Evolutionary conservation across 2,329 filamentous ascomycete genomes (phyloP).

Genomic region (Rutstroemia sydowiana): DNA sequence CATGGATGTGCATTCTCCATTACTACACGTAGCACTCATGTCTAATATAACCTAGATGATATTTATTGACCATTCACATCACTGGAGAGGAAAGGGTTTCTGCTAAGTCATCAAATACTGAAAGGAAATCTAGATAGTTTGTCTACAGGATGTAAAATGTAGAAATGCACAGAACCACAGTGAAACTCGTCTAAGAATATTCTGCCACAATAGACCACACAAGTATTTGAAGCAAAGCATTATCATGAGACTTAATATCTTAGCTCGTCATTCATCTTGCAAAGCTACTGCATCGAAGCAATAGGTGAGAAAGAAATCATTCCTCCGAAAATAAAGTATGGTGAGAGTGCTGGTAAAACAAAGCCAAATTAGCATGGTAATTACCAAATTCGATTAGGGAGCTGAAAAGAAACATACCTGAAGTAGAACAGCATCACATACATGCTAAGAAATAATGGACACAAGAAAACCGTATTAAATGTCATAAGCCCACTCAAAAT

Average conservation of each 20-base stretch:
- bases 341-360: background rate
- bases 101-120: background rate
- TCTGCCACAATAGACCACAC: too few relatives aligned
- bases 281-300: background rate
- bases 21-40: too few relatives aligned
- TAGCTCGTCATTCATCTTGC: background rate
- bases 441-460: background rate
- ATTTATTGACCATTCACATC: background rate
- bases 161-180: background rate
- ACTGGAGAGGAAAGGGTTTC: background rate
- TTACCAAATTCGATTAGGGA: background rate
- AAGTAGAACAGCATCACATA: background rate
- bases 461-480: background rate
- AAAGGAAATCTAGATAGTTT: background rate
- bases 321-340: background rate
- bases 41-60: background rate
- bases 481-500: constrained; percentile 7
- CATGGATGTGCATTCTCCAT: too few relatives aligned
- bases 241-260: background rate
- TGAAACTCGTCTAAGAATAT: background rate
- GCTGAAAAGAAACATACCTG: background rate
- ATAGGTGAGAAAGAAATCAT: background rate
- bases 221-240: background rate
- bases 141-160: background rate
- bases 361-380: background rate